Base-by-base conservation (phyloP, 2,329 filamentous ascomycete genomes). In the Aspergillus sp. region DNA sequence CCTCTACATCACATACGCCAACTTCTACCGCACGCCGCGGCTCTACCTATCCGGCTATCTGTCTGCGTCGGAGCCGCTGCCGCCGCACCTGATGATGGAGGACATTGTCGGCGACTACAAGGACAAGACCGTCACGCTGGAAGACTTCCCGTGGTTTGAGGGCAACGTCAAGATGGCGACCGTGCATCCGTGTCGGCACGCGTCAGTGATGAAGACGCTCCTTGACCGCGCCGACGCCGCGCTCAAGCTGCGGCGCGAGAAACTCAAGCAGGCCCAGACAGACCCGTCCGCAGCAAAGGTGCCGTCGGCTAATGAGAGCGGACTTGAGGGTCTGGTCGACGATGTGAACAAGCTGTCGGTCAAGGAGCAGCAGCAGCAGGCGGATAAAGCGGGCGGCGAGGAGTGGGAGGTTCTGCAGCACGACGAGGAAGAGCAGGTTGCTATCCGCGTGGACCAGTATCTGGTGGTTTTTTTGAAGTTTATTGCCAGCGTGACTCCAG, bases 121-220 rank as follows among this genome's bases (percentile, higher is more conserved):
- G 70, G 91, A 96, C 77, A 99, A 99, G 80, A 99, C 94, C 0
- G 94, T 99, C 55, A 99, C 94, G 1, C 85, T 97, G 53, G 94
- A 99, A 70, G 91, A 96, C 73, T 99, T 99, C 69, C 91, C 90
- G 44, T 96, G 95, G 78, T 94, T 95, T 70, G 88, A 90, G 59
- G 87, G 89, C 66, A 87, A 86, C 63, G 85, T 96, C 69, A 96
- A 96, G 79, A 99, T 96, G 83, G 94, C 93, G 32, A 94, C 88
- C 30, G 89, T 99, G 13, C 94, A 99, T 68, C 94, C 94, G 3
- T 99, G 94, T 82, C 95, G 94, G 70, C 94, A 99, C 70, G 94
- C 94, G 9, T 88, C 88, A 24, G 94, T 99, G 62, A 99, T 99
- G 94, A 99, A 97, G 76, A 90, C 90, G 19, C 83, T 99, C 4